Evolutionary conservation across 2,329 filamentous ascomycete genomes (phyloP).

Genomic region (Chrysoporthe austroafricana): DNA sequence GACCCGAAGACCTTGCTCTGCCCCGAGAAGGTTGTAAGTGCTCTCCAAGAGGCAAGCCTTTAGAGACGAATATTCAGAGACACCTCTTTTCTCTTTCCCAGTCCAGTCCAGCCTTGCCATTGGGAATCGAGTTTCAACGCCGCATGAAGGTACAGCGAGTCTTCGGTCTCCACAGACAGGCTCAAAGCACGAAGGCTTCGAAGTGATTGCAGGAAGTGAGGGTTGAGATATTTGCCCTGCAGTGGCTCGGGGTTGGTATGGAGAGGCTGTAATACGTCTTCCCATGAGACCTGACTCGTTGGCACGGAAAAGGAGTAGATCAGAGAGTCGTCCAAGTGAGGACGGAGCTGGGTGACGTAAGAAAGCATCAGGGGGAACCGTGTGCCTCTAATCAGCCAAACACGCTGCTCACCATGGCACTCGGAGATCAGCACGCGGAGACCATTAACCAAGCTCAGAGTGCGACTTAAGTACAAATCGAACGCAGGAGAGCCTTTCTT

Average conservation of each 20-base stretch:
- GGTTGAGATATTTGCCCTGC: neutral
- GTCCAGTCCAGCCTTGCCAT: slow-evolving; percentile 34
- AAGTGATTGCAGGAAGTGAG: slow-evolving; percentile 4
- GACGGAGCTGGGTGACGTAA: slow-evolving; percentile 37
- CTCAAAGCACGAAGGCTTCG: slow-evolving; percentile 8
- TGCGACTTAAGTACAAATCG: slow-evolving; percentile 32
- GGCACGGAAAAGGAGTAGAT: slow-evolving; percentile 11
- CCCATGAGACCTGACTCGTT: neutral
- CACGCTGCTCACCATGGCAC: neutral
- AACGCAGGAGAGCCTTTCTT: slow-evolving; percentile 32
- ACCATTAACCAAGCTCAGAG: slow-evolving; percentile 32
- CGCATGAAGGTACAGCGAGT: slow-evolving; percentile 17
- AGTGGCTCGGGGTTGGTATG: neutral
- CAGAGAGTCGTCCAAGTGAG: slow-evolving; percentile 30
- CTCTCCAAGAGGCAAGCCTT: too few relatives aligned
- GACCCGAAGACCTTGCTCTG: too few relatives aligned
- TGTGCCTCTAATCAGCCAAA: slow-evolving; percentile 31
- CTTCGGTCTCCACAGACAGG: neutral
- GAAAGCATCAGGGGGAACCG: slow-evolving; percentile 33
- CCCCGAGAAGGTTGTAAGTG: too few relatives aligned
- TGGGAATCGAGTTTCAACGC: slow-evolving; percentile 32
- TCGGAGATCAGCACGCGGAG: slow-evolving; percentile 29
- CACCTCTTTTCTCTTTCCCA: slow-evolving; percentile 25
- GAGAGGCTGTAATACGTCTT: neutral
- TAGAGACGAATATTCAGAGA: slow-evolving; percentile 21